A percentile compares a stretch with the other conserved stretches of the same genome.
These are phyloP conservation scores for Umbelopsis sp. DNA, from an alignment of 371 early-diverging fungal species.

Conservation along the genomic window DNA sequence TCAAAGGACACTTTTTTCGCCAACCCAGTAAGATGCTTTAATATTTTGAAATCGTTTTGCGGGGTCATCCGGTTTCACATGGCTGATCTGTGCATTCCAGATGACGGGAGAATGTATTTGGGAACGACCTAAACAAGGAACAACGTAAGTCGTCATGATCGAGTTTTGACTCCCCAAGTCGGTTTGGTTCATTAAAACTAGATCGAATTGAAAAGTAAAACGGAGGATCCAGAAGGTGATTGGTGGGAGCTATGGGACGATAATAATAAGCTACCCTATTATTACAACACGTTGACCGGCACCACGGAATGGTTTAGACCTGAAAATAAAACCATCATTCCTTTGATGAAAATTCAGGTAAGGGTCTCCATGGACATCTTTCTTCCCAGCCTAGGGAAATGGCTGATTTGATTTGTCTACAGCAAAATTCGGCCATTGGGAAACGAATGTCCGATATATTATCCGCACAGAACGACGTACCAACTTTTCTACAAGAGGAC, in stretches of 20 bases:
- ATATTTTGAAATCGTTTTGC: too few relatives aligned
- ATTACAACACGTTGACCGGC: conserved; percentile 84
- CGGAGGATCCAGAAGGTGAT: conserved; percentile 69
- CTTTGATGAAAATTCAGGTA: conserved; percentile 74
- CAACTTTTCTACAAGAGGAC: background rate
- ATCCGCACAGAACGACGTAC: conserved; percentile 23
- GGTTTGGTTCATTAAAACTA: conserved; percentile 19
- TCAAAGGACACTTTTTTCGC: conserved; percentile 78
- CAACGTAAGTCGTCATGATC: conserved; percentile 44
- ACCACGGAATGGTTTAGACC: conserved; percentile 90
- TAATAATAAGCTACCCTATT: conserved; percentile 79
- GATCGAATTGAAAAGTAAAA: conserved; percentile 24
- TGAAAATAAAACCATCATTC: conserved; percentile 71
- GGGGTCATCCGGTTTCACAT: background rate
- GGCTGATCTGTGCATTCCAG: conserved; percentile 21
- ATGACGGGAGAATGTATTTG: conserved; percentile 66
- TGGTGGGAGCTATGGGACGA: conserved; percentile 97
- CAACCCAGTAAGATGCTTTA: conserved; percentile 61
- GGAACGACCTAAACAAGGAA: conserved; percentile 51
- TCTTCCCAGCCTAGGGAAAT: background rate
- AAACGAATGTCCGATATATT: conserved; percentile 57
- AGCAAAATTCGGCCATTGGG: conserved; percentile 56
- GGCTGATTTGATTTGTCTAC: conserved; percentile 16
- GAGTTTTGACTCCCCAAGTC: background rate
- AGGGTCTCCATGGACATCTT: conserved; percentile 7